These are phyloP conservation scores for Acanthamoeba lenticulata DNA, from an alignment of 208 protist genomes.

Conservation along the genomic window DNA sequence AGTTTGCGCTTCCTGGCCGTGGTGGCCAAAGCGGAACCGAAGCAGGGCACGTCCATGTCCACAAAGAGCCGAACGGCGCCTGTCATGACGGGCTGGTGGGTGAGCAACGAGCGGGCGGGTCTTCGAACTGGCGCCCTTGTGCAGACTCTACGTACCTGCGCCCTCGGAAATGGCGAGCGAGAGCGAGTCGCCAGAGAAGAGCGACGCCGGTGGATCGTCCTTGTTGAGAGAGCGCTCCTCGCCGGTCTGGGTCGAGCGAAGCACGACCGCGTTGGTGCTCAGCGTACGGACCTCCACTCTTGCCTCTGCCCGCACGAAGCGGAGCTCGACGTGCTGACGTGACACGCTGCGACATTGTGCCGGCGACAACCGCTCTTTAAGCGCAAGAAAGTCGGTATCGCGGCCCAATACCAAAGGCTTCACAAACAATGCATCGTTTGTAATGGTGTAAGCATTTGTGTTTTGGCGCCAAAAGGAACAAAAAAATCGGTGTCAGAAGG, in stretches of 20 bases:
- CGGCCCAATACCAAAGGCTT: background rate
- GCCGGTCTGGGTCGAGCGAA: background rate
- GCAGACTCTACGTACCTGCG: background rate
- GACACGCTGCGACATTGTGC: background rate
- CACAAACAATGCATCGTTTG: background rate
- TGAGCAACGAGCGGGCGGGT: no score
- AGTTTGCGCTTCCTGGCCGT: background rate
- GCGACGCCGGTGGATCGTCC: background rate
- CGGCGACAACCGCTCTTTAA: background rate
- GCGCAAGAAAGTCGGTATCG: background rate
- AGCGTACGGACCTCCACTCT: background rate
- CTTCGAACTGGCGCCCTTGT: no score
- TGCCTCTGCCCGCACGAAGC: background rate
- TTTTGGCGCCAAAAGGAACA: background rate
- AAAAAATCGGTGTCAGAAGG: background rate
- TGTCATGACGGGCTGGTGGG: background rate
- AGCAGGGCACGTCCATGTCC: conserved; percentile 10
- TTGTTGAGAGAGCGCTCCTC: background rate
- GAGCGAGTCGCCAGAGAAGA: background rate
- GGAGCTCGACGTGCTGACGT: conserved; percentile 23
- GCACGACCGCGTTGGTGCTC: background rate
- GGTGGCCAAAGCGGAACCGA: background rate
- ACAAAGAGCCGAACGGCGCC: background rate
- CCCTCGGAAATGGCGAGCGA: background rate
- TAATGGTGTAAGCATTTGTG: no score